A percentile compares a stretch with the other conserved stretches of the same genome.
phyloP scores from a whole-genome alignment of 208 protist species.

The Spongospora subterranea region DNA sequence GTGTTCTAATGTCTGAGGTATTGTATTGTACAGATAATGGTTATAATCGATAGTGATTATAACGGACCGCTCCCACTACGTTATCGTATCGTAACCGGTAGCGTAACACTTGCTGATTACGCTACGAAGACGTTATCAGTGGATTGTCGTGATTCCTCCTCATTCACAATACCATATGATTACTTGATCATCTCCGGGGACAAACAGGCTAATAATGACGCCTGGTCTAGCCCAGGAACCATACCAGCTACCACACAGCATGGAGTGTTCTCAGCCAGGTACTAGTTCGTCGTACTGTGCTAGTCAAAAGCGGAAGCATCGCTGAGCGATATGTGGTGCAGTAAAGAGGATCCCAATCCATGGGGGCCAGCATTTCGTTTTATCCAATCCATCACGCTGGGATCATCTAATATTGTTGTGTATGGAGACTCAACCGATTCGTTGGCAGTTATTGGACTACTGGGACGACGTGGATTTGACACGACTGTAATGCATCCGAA shows the following conservation, averaged over 20 bases:
- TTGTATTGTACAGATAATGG: too few species aligned
- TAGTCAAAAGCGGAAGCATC: neutral
- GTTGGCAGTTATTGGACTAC: neutral
- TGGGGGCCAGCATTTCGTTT: neutral
- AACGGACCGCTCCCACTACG: neutral
- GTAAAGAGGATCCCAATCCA: neutral
- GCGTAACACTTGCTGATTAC: neutral
- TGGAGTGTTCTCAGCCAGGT: too few species aligned
- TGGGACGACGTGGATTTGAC: neutral
- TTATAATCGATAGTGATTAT: neutral
- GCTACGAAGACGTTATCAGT: neutral
- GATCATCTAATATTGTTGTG: neutral
- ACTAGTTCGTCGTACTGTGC: too few species aligned
- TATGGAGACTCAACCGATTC: neutral
- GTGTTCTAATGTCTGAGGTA: too few species aligned
- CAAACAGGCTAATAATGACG: too few species aligned
- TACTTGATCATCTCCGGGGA: too few species aligned
- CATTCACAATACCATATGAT: neutral
- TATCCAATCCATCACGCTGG: neutral
- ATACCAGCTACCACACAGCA: too few species aligned
- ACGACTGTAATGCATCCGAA: too few species aligned
- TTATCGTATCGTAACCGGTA: neutral
- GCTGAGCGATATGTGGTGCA: neutral
- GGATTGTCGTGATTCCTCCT: neutral
- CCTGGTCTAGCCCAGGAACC: too few species aligned